Base-by-base conservation (phyloP, 2,329 filamentous ascomycete species). In the Fusarium pseudocircinatum region DNA sequence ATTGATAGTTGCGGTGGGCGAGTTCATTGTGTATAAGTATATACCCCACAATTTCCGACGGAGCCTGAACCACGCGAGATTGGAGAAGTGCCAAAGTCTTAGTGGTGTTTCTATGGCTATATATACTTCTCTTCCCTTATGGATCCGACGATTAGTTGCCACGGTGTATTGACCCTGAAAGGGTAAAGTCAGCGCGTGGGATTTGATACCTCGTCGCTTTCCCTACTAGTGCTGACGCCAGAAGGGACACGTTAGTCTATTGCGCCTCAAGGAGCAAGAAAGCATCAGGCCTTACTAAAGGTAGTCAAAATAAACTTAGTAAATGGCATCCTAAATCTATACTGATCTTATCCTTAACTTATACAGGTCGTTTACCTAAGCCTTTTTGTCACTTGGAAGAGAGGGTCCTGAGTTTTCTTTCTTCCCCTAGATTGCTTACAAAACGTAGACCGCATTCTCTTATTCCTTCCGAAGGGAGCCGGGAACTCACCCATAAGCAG, bases 1-100 rank as follows among this genome's bases (percentile, higher is more conserved):
- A 15, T 60, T 69, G 14, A 72, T 66, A 2, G 39, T 63, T 11
- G 68, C 64, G 2, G 63, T 69, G 4, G 61, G 34, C 0, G 63
- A 32, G n/a, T 67, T 47, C 65, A 67, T 63, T 53, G 26, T 32
- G 10, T 2, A 57, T 22, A 52, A 7, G n/a, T 15, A 5, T 26
- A 8, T 52, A 7, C 13, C 36, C 7, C 3, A 11, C 9, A 3
- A 26, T 8, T 36, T 26, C 1, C 3, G 9, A 32, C 13, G 7
- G 10, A 6, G 6, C 18, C 5, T 20, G 9, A 24, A 22, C 3
- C 7, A 3, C 8, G 5, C 2, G 14, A 47, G 26, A 11, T 7
- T 7, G 9, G 9, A 26, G 0, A 22, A 26, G 20, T 13, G 13
- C 7, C 7, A 7, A 12, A 7, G 1, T 28, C 2, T 14, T 7